phyloP scores from a whole-genome alignment of 352 stramenopile species.

The Pythium sp. region DNA sequence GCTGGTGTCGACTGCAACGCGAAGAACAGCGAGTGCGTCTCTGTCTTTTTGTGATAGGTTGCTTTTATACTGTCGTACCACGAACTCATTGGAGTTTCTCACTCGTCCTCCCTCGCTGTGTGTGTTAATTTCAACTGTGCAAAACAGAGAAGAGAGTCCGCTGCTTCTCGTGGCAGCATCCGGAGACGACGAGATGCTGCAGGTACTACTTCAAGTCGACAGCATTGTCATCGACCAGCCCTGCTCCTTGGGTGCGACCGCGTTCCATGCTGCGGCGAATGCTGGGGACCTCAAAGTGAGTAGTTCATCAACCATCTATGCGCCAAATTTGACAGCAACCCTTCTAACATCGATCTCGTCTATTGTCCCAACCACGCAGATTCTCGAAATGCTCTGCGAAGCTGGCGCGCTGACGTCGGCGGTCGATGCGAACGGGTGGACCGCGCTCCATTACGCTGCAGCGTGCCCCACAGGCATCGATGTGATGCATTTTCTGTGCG shows the following conservation, averaged over 20 bases:
- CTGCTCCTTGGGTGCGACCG: slow-evolving; percentile 44
- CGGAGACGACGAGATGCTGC: slow-evolving; percentile 33
- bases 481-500: slow-evolving; percentile 55
- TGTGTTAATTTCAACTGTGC: background rate
- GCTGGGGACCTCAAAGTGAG: slow-evolving; percentile 43
- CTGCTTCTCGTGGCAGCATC: slow-evolving; percentile 57
- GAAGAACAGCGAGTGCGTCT: slow-evolving; percentile 52
- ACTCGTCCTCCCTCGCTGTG: background rate
- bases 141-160: slow-evolving; percentile 41
- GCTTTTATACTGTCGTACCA: background rate
- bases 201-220: slow-evolving; percentile 21
- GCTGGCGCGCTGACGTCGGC: slow-evolving; percentile 27
- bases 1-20: slow-evolving; percentile 43
- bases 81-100: background rate
- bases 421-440: slow-evolving; percentile 62
- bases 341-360: background rate
- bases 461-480: slow-evolving; percentile 34
- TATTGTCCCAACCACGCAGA: slow-evolving; percentile 17
- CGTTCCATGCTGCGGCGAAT: slow-evolving; percentile 58
- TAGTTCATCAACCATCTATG: background rate
- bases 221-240: slow-evolving; percentile 40
- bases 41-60: background rate
- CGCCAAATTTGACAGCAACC: background rate
- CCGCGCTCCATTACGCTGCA: slow-evolving; percentile 56
- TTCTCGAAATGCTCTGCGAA: slow-evolving; percentile 50